Evolutionary conservation across 257 asterid species (phyloP).

Genomic region (Solanum dulcamara): DNA sequence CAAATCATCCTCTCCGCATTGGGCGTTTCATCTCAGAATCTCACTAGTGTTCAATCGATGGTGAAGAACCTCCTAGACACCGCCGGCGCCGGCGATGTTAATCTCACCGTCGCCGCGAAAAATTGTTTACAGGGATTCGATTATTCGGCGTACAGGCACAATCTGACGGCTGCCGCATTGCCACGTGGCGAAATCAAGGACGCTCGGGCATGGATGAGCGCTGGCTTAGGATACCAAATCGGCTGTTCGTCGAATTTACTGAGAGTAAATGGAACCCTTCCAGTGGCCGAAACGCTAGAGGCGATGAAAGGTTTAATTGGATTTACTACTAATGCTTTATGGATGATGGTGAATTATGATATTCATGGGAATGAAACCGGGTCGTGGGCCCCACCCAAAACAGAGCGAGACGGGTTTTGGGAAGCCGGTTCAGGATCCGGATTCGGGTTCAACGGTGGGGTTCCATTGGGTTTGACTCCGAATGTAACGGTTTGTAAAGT

Average conservation of each 20-base stretch:
- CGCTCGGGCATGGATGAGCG: constrained; percentile 9
- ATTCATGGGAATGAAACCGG: not conserved
- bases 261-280: not conserved
- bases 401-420: constrained; percentile 6
- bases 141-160: not conserved
- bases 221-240: not conserved
- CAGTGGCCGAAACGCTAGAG: not conserved
- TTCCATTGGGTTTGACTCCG: not conserved
- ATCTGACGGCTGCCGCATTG: not conserved
- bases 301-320: not conserved
- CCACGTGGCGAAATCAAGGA: constrained; percentile 4
- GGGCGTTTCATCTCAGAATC: not conserved
- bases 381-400: constrained; percentile 5
- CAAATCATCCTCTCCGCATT: constrained; percentile 5
- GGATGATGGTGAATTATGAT: constrained; percentile 3
- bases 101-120: not conserved
- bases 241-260: not conserved
- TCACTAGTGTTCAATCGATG: not conserved
- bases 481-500: not conserved
- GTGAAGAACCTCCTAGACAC: not conserved
- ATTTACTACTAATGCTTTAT: not conserved
- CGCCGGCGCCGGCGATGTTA: not conserved
- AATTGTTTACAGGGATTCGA: not conserved
- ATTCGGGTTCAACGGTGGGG: not conserved
- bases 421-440: not conserved